Percentiles rank a stretch among this genome's conserved stretches.
Evolutionary conservation across 169 alveolate species (phyloP).

Genomic region (Eimeria falciformis): DNA sequence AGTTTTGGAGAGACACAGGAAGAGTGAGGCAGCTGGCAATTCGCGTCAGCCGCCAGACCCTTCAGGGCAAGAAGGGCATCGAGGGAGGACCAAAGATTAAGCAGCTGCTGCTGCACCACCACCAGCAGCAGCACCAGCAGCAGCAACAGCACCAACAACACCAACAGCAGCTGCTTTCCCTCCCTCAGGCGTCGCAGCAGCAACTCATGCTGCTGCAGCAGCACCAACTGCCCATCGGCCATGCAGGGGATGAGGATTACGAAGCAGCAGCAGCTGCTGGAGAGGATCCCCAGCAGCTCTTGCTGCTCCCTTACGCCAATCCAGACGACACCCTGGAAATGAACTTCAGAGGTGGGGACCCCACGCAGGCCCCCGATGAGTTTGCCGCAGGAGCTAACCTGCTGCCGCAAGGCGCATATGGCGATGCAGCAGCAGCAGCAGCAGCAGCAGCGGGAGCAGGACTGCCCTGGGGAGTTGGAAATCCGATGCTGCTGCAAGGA

Average conservation of each 20-base stretch:
- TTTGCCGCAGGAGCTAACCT: background rate
- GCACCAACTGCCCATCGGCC: background rate
- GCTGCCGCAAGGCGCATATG: slow-evolving; percentile 26
- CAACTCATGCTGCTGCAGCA: slow-evolving; percentile 30
- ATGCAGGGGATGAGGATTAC: background rate
- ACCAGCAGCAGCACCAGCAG: slow-evolving; percentile 25
- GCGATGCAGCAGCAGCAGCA: slow-evolving; percentile 5
- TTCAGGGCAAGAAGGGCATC: background rate
- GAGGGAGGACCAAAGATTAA: background rate
- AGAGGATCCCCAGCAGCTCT: slow-evolving; percentile 32
- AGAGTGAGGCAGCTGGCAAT: slow-evolving; percentile 58
- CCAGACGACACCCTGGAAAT: background rate
- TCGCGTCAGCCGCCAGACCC: slow-evolving; percentile 65
- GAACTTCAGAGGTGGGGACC: background rate
- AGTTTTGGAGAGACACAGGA: slow-evolving; percentile 60
- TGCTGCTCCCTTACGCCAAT: background rate
- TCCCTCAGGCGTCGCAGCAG: slow-evolving; percentile 3
- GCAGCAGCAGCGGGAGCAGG: slow-evolving; percentile 16
- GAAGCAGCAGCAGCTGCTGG: background rate
- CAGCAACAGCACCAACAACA: background rate
- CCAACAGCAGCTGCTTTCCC: background rate
- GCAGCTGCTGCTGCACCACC: background rate
- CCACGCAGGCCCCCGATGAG: background rate
- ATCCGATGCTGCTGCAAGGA: background rate
- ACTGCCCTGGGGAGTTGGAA: background rate